A percentile compares a stretch with the other conserved stretches of the same genome.
These are phyloP conservation scores for Kandelia obovata DNA, from an alignment of 345 rosid species.

Conservation along the genomic window DNA sequence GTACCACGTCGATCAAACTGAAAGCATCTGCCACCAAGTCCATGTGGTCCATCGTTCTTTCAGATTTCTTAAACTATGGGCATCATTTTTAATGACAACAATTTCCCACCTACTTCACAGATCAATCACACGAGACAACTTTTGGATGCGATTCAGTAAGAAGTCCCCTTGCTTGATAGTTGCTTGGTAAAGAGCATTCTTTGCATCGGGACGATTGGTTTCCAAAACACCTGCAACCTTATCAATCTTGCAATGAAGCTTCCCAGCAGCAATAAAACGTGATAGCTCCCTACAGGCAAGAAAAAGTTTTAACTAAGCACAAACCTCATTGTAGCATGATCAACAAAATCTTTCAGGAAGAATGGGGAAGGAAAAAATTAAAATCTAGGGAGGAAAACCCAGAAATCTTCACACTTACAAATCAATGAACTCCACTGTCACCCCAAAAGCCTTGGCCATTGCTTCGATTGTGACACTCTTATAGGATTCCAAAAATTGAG, in stretches of 20 bases:
- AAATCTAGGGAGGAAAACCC: background rate
- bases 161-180: slow-evolving; percentile 99
- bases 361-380: background rate
- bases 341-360: background rate
- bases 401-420: slow-evolving; percentile 50
- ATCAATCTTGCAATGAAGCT: slow-evolving; percentile 99
- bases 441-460: slow-evolving; percentile 99
- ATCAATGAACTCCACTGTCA: slow-evolving; percentile 86
- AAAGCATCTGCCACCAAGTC: slow-evolving; percentile 8
- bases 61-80: slow-evolving; percentile 2
- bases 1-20: slow-evolving; percentile 13
- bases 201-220: slow-evolving; percentile 95
- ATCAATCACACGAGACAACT: slow-evolving; percentile 94
- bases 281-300: slow-evolving; percentile 72
- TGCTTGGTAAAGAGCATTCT: slow-evolving; percentile 97
- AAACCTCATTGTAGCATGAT: background rate
- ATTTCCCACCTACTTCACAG: slow-evolving; percentile 38
- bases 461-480: slow-evolving; percentile 96
- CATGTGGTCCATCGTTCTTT: slow-evolving; percentile 2
- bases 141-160: slow-evolving; percentile 92
- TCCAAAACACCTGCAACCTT: slow-evolving; percentile 98
- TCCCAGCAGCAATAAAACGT: slow-evolving; percentile 91
- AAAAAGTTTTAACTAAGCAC: background rate
- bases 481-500: slow-evolving; percentile 92
- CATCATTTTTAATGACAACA: slow-evolving; percentile 2